phyloP scores from a whole-genome alignment of 1,284 basidiomycete species.

The Cryptococcus sp. region DNA sequence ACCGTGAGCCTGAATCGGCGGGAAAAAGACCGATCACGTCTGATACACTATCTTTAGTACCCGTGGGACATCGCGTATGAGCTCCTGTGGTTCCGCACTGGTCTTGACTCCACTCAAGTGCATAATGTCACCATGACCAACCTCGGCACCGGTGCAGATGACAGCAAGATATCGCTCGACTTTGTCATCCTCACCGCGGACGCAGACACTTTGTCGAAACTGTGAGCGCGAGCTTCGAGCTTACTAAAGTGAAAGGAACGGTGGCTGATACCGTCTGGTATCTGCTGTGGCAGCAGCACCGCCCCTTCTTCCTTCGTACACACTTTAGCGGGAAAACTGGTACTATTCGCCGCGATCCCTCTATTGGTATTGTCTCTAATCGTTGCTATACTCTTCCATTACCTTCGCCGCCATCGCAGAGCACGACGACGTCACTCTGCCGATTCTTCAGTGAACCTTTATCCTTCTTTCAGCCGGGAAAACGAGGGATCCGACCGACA shows the following conservation, averaged over 20 bases:
- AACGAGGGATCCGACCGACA: too few relatives aligned
- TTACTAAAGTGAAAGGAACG: neutral
- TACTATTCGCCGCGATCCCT: slow-evolving; percentile 25
- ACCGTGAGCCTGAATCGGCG: slow-evolving; percentile 21
- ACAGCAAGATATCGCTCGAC: slow-evolving; percentile 33
- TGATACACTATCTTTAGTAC: slow-evolving; percentile 15
- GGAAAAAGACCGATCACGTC: neutral
- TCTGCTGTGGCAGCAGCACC: neutral
- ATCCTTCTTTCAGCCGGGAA: too few relatives aligned
- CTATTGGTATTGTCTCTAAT: slow-evolving; percentile 14
- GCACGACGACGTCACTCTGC: slow-evolving; percentile 1
- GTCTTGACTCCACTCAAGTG: slow-evolving; percentile 15
- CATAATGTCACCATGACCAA: slow-evolving; percentile 35
- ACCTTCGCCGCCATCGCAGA: slow-evolving; percentile 12
- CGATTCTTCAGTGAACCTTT: slow-evolving; percentile 2
- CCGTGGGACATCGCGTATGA: slow-evolving; percentile 34
- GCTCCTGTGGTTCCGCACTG: slow-evolving; percentile 37
- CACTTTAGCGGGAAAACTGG: slow-evolving; percentile 28
- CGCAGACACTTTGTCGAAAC: slow-evolving; percentile 13
- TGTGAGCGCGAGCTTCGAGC: slow-evolving; percentile 20
- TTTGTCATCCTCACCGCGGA: slow-evolving; percentile 35
- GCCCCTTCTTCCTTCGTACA: slow-evolving; percentile 16
- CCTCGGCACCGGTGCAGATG: slow-evolving; percentile 16
- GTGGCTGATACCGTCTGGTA: too few relatives aligned
- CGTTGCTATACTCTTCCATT: slow-evolving; percentile 8